These are phyloP conservation scores for Monosporascus sp. DNA, from an alignment of 2,329 filamentous ascomycete genomes.

Conservation along the genomic window DNA sequence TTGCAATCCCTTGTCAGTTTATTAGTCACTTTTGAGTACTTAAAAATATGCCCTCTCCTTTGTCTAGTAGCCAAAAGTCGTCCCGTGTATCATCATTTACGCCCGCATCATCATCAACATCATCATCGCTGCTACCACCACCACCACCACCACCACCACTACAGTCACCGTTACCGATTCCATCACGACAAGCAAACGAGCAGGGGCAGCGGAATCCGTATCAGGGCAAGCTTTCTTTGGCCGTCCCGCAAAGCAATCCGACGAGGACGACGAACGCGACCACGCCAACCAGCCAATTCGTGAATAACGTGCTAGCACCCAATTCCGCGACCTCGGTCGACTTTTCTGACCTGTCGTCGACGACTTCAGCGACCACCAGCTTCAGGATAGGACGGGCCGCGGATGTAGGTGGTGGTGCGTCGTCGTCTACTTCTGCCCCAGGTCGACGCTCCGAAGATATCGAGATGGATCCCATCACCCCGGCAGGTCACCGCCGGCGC, in stretches of 20 bases:
- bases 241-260: neutral
- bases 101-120: constrained; percentile 14
- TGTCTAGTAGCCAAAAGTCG: constrained; percentile 10
- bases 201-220: neutral
- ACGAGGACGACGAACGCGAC: neutral
- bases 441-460: constrained; percentile 36
- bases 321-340: constrained; percentile 17
- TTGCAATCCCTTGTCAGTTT: neutral
- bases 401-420: constrained; percentile 19
- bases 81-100: neutral
- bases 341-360: constrained; percentile 25
- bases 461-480: constrained; percentile 51
- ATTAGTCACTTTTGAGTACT: neutral
- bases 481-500: constrained; percentile 48
- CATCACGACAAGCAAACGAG: neutral
- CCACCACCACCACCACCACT: constrained; percentile 11
- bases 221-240: neutral
- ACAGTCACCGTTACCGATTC: neutral
- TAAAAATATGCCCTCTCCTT: constrained; percentile 25
- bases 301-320: constrained; percentile 18
- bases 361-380: constrained; percentile 29
- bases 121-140: constrained; percentile 6
- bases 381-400: constrained; percentile 27
- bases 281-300: constrained; percentile 7
- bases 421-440: constrained; percentile 14